phyloP scores from a whole-genome alignment of 352 stramenopile species.

The Globisporangium solare region DNA sequence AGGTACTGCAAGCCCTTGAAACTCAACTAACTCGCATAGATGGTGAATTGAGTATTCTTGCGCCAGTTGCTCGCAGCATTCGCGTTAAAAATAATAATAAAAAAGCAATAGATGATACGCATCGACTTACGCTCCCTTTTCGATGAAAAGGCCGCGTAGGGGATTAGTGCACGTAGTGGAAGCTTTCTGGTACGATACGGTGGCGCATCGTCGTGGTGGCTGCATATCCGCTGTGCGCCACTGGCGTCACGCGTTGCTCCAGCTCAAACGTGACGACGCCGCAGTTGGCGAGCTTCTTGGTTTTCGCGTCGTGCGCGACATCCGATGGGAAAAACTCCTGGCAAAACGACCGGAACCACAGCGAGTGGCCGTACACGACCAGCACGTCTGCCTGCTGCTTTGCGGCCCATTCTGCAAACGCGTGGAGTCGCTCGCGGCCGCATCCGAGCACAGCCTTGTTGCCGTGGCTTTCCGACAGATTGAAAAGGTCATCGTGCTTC shows the following conservation, averaged over 20 bases:
- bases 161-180: too few species aligned
- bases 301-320: conserved; percentile 39
- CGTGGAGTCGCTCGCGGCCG: conserved; percentile 45
- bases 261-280: conserved; percentile 70
- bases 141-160: too few species aligned
- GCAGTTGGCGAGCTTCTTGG: conserved; percentile 72
- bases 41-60: too few species aligned
- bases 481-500: conserved; percentile 58
- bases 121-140: too few species aligned
- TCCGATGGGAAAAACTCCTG: conserved; percentile 63
- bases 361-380: conserved; percentile 82
- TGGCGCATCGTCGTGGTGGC: too few species aligned
- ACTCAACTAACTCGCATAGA: too few species aligned
- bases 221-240: too few species aligned
- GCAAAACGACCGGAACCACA: conserved; percentile 85
- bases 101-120: too few species aligned
- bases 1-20: too few species aligned
- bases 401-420: conserved; percentile 72
- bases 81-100: too few species aligned
- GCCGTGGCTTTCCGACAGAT: conserved; percentile 69
- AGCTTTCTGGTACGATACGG: too few species aligned
- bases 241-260: conserved; percentile 24
- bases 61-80: too few species aligned
- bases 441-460: conserved; percentile 74
- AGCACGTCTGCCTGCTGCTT: conserved; percentile 49